phyloP scores from a whole-genome alignment of 768 basidiomycete genomes.

The Suillus discolor region DNA sequence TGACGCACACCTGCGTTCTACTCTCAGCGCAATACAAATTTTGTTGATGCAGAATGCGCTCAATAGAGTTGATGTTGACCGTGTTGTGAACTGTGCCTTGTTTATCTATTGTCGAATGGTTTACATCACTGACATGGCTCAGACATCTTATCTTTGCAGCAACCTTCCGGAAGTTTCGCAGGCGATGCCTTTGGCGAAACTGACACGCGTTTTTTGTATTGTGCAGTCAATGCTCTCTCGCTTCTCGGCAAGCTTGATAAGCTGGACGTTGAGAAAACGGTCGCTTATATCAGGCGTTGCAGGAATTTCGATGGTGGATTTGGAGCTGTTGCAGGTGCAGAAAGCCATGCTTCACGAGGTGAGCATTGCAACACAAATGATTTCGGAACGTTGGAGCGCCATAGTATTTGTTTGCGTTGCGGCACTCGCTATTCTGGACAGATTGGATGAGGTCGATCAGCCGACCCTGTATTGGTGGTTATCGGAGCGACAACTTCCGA shows the following conservation, averaged over 20 bases:
- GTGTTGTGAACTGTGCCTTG: constrained; percentile 68
- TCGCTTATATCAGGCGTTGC: constrained; percentile 74
- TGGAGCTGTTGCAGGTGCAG: constrained; percentile 80
- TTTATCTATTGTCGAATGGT: constrained; percentile 24
- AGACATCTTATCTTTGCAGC: constrained; percentile 88
- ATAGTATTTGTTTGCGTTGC: constrained; percentile 90
- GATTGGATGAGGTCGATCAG: constrained; percentile 75
- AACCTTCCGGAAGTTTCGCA: constrained; percentile 84
- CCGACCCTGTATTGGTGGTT: constrained; percentile 93
- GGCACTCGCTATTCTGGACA: constrained; percentile 83
- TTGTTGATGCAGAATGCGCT: constrained; percentile 83
- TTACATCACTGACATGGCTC: constrained; percentile 9
- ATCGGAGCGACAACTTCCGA: constrained; percentile 89
- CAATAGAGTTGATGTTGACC: constrained; percentile 66
- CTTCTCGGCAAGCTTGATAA: constrained; percentile 75
- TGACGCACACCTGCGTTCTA: constrained; percentile 86
- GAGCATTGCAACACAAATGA: constrained; percentile 8
- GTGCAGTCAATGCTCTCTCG: constrained; percentile 81
- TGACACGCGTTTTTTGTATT: constrained; percentile 90
- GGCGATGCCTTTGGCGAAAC: constrained; percentile 92
- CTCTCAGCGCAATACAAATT: constrained; percentile 92
- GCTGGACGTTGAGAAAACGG: constrained; percentile 67
- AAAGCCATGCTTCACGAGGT: constrained; percentile 95
- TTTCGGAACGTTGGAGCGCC: not conserved
- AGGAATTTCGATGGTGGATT: constrained; percentile 97